Conservation (phyloP, 441 rosid genomes). For the Erodium chrysanthum region DNA sequence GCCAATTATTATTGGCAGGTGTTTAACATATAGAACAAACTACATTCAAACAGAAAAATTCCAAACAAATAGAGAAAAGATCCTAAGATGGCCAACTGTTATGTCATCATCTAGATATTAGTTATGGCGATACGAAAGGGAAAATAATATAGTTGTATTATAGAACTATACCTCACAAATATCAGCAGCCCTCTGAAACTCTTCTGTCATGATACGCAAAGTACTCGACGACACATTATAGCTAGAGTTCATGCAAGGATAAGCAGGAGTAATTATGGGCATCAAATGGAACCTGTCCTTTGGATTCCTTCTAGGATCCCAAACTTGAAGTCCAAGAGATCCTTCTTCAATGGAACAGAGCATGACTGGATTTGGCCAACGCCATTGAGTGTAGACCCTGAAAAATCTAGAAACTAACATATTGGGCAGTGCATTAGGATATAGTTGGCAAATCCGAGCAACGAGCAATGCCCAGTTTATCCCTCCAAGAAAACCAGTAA, state of each 20-base stretch:
- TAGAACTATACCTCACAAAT: constrained; percentile 68
- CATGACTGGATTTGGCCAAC: constrained; percentile 96
- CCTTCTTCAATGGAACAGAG: constrained; percentile 84
- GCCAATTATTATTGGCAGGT: not conserved
- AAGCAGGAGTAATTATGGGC: constrained; percentile 98
- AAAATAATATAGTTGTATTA: constrained; percentile 8
- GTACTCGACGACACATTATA: constrained; percentile 89
- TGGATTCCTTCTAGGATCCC: constrained; percentile 91
- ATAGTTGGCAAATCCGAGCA: constrained; percentile 94
- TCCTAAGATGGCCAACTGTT: not conserved
- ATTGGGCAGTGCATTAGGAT: constrained; percentile 90
- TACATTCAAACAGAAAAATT: not conserved
- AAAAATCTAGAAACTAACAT: constrained; percentile 90
- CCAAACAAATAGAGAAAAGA: not conserved
- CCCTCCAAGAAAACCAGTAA: constrained; percentile 98
- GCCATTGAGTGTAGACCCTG: constrained; percentile 90
- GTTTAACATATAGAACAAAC: not conserved
- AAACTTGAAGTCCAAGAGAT: constrained; percentile 78
- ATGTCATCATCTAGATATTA: not conserved
- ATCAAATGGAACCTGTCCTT: constrained; percentile 79
- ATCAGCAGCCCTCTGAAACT: constrained; percentile 83
- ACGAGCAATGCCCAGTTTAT: constrained; percentile 97
- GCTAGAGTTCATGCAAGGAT: constrained; percentile 95
- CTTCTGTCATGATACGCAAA: constrained; percentile 71
- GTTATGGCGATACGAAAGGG: not conserved